Evolutionary conservation across 441 rosid genomes (phyloP), one percentile per base, ranked within the genome.

Genomic region (Capsella rubella): DNA sequence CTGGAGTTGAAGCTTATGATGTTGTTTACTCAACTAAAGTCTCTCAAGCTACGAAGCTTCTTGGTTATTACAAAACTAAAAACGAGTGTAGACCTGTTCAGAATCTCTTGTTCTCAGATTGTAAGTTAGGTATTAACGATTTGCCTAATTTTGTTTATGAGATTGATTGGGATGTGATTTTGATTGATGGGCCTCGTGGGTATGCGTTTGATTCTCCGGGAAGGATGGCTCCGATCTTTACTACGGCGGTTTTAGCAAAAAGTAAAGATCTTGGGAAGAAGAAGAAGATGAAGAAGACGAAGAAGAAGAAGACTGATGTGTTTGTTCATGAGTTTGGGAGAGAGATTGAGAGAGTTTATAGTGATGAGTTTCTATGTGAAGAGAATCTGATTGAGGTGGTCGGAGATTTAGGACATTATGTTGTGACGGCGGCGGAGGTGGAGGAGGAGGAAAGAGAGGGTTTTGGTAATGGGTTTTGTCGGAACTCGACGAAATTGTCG

Each of bases 131-230:
- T 8, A 82, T 93, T 65, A 93, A 93, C 63, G 96, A 89, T 66
- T 69, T 93, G 79, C 98, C 97, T 3, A 89, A 93, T 81, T 90
- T 89, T 59, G 84, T 91, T 2, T 93, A 93, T 67, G 89, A 87
- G 53, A 64, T 88, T 43, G 83, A 84, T 1, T 93, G 95, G 98
- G 98, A 93, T 73, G 85, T 89, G 75, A 86, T 93, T 70, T 47
- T 93, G 66, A 70, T 93, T 34, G 97, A 93, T 21, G 97, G 97
- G 1, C 98, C 97, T 3, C 82, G 87, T 53, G 98, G 96, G 40
- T 89, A 89, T 77, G 83, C 69, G 49, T 64, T 72, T 12, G 83
- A 77, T 13, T 87, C 94, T 0, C 94, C 94, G 0, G 98, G 97
- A 28, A 74, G 98, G 73, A 89, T 93, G 97, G 80, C 97, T 28